Percentiles rank a stretch among this genome's conserved stretches.
Evolutionary conservation across 2,329 filamentous ascomycete species (phyloP).

Genomic region (Coniella vitis): DNA sequence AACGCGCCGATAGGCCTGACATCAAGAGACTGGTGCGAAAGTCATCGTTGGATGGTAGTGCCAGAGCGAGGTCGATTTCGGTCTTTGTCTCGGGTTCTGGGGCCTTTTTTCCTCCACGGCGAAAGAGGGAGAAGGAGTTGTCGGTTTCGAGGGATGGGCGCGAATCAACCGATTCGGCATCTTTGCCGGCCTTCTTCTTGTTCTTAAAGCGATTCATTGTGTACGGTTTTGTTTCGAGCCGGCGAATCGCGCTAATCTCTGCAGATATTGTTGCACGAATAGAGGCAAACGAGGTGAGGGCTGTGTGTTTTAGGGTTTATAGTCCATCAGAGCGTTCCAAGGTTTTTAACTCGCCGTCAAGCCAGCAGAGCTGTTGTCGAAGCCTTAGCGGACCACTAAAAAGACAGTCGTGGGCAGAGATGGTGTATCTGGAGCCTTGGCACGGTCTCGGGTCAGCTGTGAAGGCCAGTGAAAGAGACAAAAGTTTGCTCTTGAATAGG

Average conservation of each 20-base stretch:
- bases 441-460: no score
- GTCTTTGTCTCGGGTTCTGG: constrained; percentile 51
- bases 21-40: constrained; percentile 94
- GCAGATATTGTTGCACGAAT: background rate
- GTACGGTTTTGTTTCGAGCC: constrained; percentile 6
- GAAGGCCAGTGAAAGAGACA: no score
- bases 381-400: background rate
- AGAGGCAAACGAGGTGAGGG: background rate
- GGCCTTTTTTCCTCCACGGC: constrained; percentile 44
- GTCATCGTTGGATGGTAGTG: constrained; percentile 75
- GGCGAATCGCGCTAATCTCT: constrained; percentile 1
- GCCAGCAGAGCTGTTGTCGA: background rate
- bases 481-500: no score
- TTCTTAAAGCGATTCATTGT: constrained; percentile 72
- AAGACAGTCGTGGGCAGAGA: no score
- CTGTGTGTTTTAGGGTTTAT: constrained; percentile 1
- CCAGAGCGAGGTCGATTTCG: constrained; percentile 65
- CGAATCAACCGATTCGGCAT: constrained; percentile 36
- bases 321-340: constrained; percentile 8
- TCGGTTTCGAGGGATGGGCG: constrained; percentile 46
- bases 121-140: constrained; percentile 47
- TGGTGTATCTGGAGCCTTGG: no score
- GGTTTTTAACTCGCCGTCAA: background rate
- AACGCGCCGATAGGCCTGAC: constrained; percentile 88
- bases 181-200: constrained; percentile 60